Base-by-base conservation (phyloP, 2,329 filamentous ascomycete genomes). In the Lecanicillium sp. region DNA sequence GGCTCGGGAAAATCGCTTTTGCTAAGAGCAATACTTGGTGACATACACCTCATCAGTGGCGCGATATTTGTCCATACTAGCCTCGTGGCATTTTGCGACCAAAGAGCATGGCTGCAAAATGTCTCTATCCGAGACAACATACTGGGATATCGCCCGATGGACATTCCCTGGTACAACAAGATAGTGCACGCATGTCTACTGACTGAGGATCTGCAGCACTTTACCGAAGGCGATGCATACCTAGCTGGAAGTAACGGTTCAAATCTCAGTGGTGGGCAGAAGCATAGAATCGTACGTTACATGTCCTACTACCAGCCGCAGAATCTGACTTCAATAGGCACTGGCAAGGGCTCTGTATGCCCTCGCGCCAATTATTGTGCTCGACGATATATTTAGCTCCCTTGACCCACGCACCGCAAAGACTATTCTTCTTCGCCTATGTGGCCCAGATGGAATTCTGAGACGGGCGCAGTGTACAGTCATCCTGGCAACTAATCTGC, bases 351-450 rank as follows among this genome's bases (percentile, higher is more conserved):
- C 42, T 10, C 2, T 45, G 2, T 45, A 43, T 10, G 30, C 39
- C 3, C 42, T 35, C 1, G 34, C 27, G 17, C 32, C 37, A 2
- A 33, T 45, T 3, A 17, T 41, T n/a, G 4, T 45, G n/a, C 17
- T 46, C 1, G 44, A 46, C 13, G 43, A 46, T n/a, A 36, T 34
- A 8, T 43, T 46, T n/a, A 46, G 43, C 13, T 43, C 44, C 4
- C 35, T 46, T 1, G 44, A 45, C n/a, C 36, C 30, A 2, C 31
- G 30, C 13, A 46, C 44, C 2, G 42, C 42, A 2, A 30, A 9
- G 8, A 32, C 9, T 1, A 32, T 46, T 4, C 17, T 42, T 0
- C 8, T 18, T 2, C 42, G 35, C 4, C 33, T 46, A 3, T 27
- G 44, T 3, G 44, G 44, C 6, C 15, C 22, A 2, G 20, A 33